A percentile compares a stretch with the other conserved stretches of the same genome.
These are phyloP conservation scores for Kwoniella sp. DNA, from an alignment of 768 basidiomycete genomes.

Conservation along the genomic window DNA sequence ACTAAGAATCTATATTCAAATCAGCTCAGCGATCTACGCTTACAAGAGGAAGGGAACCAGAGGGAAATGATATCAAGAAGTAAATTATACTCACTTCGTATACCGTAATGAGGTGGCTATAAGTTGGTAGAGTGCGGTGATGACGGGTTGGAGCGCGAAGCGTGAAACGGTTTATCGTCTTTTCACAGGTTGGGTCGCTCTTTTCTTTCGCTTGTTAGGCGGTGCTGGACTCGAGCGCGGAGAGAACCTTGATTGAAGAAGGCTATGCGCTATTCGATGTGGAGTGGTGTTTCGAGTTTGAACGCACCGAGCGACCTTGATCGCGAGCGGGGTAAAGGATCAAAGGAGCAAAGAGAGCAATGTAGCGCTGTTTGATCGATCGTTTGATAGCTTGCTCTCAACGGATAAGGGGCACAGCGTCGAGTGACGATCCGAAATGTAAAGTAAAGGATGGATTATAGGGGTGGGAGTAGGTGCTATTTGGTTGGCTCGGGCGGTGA, in stretches of 20 bases:
- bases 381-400: background rate
- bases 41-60: background rate
- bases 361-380: background rate
- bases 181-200: background rate
- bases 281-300: background rate
- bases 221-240: background rate
- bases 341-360: background rate
- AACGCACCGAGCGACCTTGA: background rate
- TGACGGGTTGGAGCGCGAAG: background rate
- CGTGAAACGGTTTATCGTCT: background rate
- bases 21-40: background rate
- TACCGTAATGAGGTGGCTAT: background rate
- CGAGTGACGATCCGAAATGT: background rate
- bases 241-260: constrained; percentile 1
- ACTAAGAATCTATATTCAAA: no score
- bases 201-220: constrained; percentile 1
- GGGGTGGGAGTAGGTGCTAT: background rate
- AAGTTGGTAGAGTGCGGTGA: background rate
- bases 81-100: background rate
- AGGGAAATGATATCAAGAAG: background rate
- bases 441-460: constrained; percentile 1
- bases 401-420: background rate
- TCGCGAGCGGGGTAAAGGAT: background rate
- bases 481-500: background rate
- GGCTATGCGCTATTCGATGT: background rate